phyloP scores from a whole-genome alignment of 139 green algal genomes.

The Chlorella sp. region DNA sequence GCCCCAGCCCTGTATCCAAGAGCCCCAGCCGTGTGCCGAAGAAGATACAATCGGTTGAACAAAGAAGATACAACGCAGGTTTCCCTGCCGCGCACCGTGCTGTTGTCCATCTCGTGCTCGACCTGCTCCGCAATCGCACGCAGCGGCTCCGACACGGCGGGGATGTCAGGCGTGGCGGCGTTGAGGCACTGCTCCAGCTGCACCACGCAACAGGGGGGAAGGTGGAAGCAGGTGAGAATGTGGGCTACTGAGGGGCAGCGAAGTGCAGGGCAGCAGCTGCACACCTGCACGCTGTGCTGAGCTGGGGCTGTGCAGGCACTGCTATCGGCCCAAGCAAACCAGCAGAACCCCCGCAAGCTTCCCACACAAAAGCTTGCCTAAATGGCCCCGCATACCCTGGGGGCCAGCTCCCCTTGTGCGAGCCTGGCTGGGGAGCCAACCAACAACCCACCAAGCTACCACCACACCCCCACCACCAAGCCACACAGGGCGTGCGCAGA shows the following conservation, averaged over 20 bases:
- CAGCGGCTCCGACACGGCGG: conserved; percentile 45
- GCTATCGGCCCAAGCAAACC: background rate
- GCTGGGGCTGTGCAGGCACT: background rate
- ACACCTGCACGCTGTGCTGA: no score
- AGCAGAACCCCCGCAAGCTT: no score
- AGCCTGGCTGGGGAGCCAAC: background rate
- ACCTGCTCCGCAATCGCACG: conserved; percentile 45
- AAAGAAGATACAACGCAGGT: no score
- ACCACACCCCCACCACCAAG: background rate
- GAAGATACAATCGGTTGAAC: no score
- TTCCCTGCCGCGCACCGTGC: conserved; percentile 31
- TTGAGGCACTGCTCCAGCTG: conserved; percentile 34
- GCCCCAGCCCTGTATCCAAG: no score
- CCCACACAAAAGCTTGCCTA: no score
- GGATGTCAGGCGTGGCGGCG: conserved; percentile 21
- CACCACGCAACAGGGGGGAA: background rate
- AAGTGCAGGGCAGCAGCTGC: background rate
- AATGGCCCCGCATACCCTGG: no score
- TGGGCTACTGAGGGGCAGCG: background rate
- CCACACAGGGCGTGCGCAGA: no score
- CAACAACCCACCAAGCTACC: background rate
- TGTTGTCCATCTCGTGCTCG: conserved; percentile 38
- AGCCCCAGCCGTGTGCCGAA: no score
- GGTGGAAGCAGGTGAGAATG: background rate
- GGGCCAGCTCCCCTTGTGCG: no score